Base-by-base conservation (phyloP, 2,329 filamentous ascomycete species). In the Torrubiellomyces zombiae region DNA sequence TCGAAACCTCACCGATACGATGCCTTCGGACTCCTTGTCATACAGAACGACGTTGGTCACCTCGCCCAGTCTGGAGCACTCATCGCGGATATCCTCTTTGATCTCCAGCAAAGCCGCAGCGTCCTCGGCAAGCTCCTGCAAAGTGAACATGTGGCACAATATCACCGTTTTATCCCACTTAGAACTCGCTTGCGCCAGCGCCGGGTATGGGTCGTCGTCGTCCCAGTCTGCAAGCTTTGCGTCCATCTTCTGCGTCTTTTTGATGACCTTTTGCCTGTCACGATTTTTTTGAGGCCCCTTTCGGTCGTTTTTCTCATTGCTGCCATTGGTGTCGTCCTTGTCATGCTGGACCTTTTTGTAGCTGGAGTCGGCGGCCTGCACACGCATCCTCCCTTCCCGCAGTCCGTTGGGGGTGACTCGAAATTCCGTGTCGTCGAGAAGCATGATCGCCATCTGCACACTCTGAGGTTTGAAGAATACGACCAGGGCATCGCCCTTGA, bases 381-480 rank as follows among this genome's bases (percentile, higher is more conserved):
- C 83, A 25, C 63, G 66, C 61, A 94, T 92, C 31, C 62, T 72
- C 14, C 73, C 76, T 16, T 55, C 55, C 4, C 47, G 42, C n/a
- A 45, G 60, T 37, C 39, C 75, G 50, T 47, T 56, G 3, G 57
- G 32, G 1, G 56, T 56, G 31, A 78, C 60, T 29, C 86, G 67
- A 41, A 95, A 89, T 37, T 83, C 72, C 4, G 75, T 77, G 40
- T 83, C 80, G 47, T 91, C 80, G 9, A 82, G 62, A 40, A 89
- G 62, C 55, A 75, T 71, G 35, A 86, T 78, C 21, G 81, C 81
- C 56, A 83, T 75, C 20, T 77, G 60, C 30, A 98, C 86, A n/a
- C 80, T 91, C 44, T 92, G 83, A 0, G 83, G 78, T 39, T 89
- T 81, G 64, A 93, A 94, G 55, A 91, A 98, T 18, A 95, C 80